phyloP scores from a whole-genome alignment of 1,284 basidiomycete genomes.

The Cryptococcus wingfieldii region DNA sequence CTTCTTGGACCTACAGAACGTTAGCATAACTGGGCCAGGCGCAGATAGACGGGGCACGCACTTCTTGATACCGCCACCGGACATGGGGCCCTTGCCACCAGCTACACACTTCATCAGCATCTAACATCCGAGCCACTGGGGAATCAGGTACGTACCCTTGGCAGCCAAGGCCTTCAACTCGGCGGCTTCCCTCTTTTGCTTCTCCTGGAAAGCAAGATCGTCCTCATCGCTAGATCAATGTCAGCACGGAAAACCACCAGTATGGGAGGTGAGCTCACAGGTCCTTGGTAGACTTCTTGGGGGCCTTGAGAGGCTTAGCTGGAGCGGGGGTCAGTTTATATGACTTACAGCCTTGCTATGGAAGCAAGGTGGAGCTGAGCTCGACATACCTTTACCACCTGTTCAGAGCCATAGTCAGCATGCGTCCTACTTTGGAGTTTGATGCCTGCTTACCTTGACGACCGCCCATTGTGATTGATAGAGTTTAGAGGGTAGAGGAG shows the following conservation, averaged over 20 bases:
- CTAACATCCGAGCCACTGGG: background rate
- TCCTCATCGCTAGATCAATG: conserved; percentile 29
- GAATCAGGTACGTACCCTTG: conserved; percentile 28
- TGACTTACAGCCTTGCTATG: background rate
- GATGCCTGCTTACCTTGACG: conserved; percentile 14
- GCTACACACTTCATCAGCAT: conserved; percentile 13
- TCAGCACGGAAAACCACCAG: background rate
- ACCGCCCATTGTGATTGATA: conserved; percentile 9
- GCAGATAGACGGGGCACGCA: conserved; percentile 15
- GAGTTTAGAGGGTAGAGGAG: background rate
- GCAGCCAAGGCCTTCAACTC: conserved; percentile 32
- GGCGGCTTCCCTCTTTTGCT: conserved; percentile 33
- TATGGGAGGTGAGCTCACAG: conserved; percentile 7
- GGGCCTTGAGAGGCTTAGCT: conserved; percentile 23
- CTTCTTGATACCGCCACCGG: conserved; percentile 43
- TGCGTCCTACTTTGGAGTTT: background rate
- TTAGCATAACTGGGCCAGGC: background rate
- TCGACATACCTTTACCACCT: conserved; percentile 20
- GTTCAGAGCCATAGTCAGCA: background rate
- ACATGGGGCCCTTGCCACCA: conserved; percentile 33
- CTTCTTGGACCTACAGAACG: background rate
- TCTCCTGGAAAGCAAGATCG: conserved; percentile 32
- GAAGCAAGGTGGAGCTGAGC: background rate
- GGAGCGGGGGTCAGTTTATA: background rate
- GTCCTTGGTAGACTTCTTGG: conserved; percentile 23